Evolutionary conservation across 2,329 filamentous ascomycete species (phyloP), one percentile per base, ranked within the genome.

Genomic region (Zymoseptoria ardabiliae): DNA sequence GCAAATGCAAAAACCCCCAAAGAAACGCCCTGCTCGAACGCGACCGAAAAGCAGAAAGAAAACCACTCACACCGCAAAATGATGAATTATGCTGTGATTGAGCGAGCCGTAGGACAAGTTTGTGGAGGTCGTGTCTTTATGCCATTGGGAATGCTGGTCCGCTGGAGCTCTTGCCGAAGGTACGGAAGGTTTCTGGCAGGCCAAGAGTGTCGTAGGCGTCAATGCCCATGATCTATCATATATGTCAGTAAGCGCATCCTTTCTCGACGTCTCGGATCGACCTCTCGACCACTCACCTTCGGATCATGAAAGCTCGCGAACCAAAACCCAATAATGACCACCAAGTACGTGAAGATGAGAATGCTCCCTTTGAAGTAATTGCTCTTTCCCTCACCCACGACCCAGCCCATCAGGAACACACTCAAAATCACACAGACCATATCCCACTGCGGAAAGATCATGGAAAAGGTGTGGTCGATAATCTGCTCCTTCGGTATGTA

Each of bases 281-380:
- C 8, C 4, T 10, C 19, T n/a, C 10, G n/a, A 6, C 3, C 13
- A 68, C 70, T 69, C 58, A 72, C 71, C 25, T 82, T 77, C 59
- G 81, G 73, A 63, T 81, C 80, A 63, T 78, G 82, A 70, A 82
- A 88, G 22, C 84, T 82, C 56, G 90, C 91, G 60, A 96, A 88
- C 76, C 91, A 97, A 78, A 95, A 99, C 1, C 94, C 94, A 51
- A 90, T 84, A 25, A 97, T 79, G 54, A 99, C 91, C 25, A 97
- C 94, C 22, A 97, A 76, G 73, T 99, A 99, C 35, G 90, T 94
- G 55, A 99, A 79, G 64, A 97, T 85, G 56, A 99, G 81, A 67
- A 97, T 97, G 65, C 90, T 96, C 55, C 94, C 94, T 79, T 99
- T 99, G 85, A 99, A 99, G 76, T 99, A 99, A 76, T 99, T 99